phyloP scores from a whole-genome alignment of 2,329 filamentous ascomycete species.

The Aspergillus fijiensis region DNA sequence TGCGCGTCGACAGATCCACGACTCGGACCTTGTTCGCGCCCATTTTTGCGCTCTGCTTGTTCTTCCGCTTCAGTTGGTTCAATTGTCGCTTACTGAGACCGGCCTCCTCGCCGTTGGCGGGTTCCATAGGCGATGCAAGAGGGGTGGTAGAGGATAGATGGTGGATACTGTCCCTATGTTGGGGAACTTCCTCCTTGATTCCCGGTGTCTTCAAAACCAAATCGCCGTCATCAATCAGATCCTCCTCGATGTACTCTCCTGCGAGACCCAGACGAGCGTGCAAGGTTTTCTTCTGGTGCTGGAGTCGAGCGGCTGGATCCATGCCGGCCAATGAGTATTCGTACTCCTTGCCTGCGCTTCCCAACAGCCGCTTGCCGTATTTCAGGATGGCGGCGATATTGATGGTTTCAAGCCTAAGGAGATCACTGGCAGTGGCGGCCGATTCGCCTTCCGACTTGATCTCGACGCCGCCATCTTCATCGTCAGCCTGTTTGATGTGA shows the following conservation, averaged over 20 bases:
- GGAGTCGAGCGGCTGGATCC: conserved; percentile 76
- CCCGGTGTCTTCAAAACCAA: conserved; percentile 48
- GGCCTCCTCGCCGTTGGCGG: conserved; percentile 60
- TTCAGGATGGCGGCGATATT: conserved; percentile 78
- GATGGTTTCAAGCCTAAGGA: conserved; percentile 70
- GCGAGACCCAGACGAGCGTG: conserved; percentile 77
- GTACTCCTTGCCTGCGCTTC: conserved; percentile 76
- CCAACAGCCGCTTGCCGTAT: conserved; percentile 78
- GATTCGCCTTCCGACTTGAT: conserved; percentile 38
- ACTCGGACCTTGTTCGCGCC: conserved; percentile 87
- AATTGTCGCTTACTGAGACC: conserved; percentile 88
- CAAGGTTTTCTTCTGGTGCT: conserved; percentile 87
- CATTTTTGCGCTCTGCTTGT: conserved; percentile 84
- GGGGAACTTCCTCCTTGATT: conserved; percentile 54
- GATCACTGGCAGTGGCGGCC: conserved; percentile 53
- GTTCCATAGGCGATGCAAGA: conserved; percentile 50
- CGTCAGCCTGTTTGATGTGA: conserved; percentile 51
- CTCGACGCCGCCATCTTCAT: conserved; percentile 42
- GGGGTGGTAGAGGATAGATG: conserved; percentile 42
- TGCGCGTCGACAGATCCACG: conserved; percentile 75
- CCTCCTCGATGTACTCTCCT: conserved; percentile 81
- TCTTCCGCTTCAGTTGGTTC: conserved; percentile 90
- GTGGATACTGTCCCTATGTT: conserved; percentile 44
- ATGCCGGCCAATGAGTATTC: conserved; percentile 81
- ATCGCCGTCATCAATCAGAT: conserved; percentile 68